phyloP scores from a whole-genome alignment of 2,329 filamentous ascomycete genomes.

The Dothidotthia symphoricarpi region DNA sequence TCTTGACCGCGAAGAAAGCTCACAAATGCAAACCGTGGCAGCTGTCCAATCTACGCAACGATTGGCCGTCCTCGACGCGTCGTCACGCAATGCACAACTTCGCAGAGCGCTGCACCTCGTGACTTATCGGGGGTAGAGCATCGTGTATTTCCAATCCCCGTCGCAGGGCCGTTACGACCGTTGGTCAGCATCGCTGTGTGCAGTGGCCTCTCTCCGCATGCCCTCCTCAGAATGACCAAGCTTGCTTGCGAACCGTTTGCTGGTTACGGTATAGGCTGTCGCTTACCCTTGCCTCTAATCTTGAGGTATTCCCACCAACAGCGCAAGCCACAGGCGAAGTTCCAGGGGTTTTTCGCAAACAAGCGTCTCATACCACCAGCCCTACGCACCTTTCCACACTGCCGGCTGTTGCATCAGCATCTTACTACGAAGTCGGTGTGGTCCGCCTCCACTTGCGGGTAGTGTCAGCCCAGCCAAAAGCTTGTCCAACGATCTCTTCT shows the following conservation, averaged over 20 bases:
- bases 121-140: slow-evolving; percentile 18
- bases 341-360: slow-evolving; percentile 16
- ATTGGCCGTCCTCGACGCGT: slow-evolving; percentile 13
- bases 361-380: slow-evolving; percentile 25
- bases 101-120: slow-evolving; percentile 20
- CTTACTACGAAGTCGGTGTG: slow-evolving; percentile 28
- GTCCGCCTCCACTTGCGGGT: slow-evolving; percentile 13
- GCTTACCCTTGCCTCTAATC: slow-evolving; percentile 9
- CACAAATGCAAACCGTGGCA: slow-evolving; percentile 8
- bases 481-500: slow-evolving; percentile 14
- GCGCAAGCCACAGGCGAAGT: slow-evolving; percentile 18
- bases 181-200: slow-evolving; percentile 6
- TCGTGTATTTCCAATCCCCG: slow-evolving; percentile 16
- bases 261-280: slow-evolving; percentile 17
- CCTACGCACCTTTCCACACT: slow-evolving; percentile 29
- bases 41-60: slow-evolving; percentile 3
- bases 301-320: slow-evolving; percentile 10
- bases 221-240: slow-evolving; percentile 15
- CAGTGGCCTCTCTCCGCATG: slow-evolving; percentile 9
- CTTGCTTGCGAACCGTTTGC: slow-evolving; percentile 25
- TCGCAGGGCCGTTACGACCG: slow-evolving; percentile 14
- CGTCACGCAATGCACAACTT: slow-evolving; percentile 27
- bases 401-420: slow-evolving; percentile 32
- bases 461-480: slow-evolving; percentile 23
- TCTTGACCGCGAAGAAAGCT: slow-evolving; percentile 9